Base-by-base conservation (phyloP, 306 rosid genomes). In the Betula pendula region DNA sequence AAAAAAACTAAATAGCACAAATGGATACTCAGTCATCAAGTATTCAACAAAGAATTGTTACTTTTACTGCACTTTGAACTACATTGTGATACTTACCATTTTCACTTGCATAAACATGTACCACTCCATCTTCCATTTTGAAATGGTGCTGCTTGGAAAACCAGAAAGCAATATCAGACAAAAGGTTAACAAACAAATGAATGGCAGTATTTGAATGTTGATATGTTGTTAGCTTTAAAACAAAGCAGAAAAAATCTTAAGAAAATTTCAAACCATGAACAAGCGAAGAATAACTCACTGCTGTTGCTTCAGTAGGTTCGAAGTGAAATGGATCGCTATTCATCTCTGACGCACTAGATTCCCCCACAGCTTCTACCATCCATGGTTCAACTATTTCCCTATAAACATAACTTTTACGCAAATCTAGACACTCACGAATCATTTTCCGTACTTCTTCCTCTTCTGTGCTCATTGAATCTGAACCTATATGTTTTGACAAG, bases 101-200 rank as follows among this genome's bases (percentile, higher is more conserved):
- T 88, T 85, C 81, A 62, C 81, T 88, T 33, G 91, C 89, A 87
- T 77, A 90, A 71, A 92, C 93, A 79, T 31, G 95, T 10, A 84
- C 35, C 2, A 90, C 95, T 66, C 97, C 97, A 35, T 85, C 91
- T 87, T 87, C 95, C 91, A 90, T 90, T 88, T 79, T 84, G 73
- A 88, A 85, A 74, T 75, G 77, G 70, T 92, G 95, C 97, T 92
- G 93, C 71, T 72, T 44, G 76, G 68, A 79, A 77, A 53, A 65
- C 60, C 71, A 80, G 74, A 68, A 73, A 14, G 27, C 45, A 29
- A 13, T n/a, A 67, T 65, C 75, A 71, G 71, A 75, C 19, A 79
- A 51, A 65, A 67, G 70, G 75, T 58, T 50, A 74, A 71, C 50
- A 79, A 73, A 76, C 29, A 70, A 77, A 71, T 67, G 44, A 72